Evolutionary conservation across 163 green algal species (phyloP).

Genomic region (Chloroidium sp.): DNA sequence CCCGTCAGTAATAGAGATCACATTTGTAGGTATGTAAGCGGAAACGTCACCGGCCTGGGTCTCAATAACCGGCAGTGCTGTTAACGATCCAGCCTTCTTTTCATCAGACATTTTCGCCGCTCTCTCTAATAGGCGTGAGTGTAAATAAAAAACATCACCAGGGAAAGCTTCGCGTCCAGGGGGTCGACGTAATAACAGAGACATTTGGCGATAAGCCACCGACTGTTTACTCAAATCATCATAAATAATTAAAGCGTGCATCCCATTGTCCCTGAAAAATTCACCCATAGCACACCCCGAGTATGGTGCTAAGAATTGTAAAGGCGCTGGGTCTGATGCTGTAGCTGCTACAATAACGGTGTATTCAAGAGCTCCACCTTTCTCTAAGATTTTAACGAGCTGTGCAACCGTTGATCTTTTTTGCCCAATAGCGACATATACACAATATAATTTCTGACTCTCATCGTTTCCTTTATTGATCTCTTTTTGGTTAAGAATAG

Average conservation of each 20-base stretch:
- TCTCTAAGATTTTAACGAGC: constrained; percentile 65
- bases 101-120: too few relatives aligned
- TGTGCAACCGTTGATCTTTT: constrained; percentile 88
- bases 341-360: constrained; percentile 80
- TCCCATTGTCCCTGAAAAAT: too few relatives aligned
- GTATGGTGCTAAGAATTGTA: constrained; percentile 88
- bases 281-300: constrained; percentile 62
- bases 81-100: too few relatives aligned
- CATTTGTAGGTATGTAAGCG: constrained; percentile 86
- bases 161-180: too few relatives aligned
- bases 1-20: constrained; percentile 89
- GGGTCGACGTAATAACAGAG: too few relatives aligned
- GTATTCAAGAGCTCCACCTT: constrained; percentile 69
- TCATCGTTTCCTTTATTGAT: constrained; percentile 27
- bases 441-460: constrained; percentile 62
- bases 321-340: constrained; percentile 64
- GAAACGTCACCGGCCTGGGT: not conserved
- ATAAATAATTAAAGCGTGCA: too few relatives aligned
- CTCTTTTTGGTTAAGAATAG: constrained; percentile 78
- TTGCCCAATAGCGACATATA: constrained; percentile 89
- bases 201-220: too few relatives aligned
- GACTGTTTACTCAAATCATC: too few relatives aligned
- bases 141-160: too few relatives aligned
- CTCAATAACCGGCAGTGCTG: too few relatives aligned
- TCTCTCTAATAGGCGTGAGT: too few relatives aligned